Conservation (phyloP, 1,284 basidiomycete species). For the Cutaneotrichosporon dermatis region DNA sequence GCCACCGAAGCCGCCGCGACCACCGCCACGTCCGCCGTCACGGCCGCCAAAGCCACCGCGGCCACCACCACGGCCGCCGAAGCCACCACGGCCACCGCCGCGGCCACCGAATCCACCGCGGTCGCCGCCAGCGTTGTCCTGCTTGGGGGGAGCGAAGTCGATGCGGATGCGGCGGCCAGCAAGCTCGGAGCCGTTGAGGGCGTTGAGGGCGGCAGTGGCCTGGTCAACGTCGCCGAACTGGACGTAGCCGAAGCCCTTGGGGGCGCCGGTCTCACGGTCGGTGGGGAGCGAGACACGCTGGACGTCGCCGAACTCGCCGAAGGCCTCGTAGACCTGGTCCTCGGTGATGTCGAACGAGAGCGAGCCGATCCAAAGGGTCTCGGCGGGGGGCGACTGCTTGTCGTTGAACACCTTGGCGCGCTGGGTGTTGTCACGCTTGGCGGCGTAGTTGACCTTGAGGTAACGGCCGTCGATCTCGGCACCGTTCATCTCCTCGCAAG, state of each 20-base stretch:
- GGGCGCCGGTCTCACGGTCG: slow-evolving; percentile 81
- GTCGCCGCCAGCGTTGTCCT: slow-evolving; percentile 49
- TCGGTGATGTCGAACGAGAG: slow-evolving; percentile 76
- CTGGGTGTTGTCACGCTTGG: slow-evolving; percentile 59
- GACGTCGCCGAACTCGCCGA: slow-evolving; percentile 83
- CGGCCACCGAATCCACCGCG: slow-evolving; percentile 45
- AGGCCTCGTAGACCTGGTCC: slow-evolving; percentile 85
- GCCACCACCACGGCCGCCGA: slow-evolving; percentile 52
- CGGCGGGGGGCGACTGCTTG: slow-evolving; percentile 63
- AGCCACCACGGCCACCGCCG: slow-evolving; percentile 47
- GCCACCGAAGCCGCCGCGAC: slow-evolving; percentile 20
- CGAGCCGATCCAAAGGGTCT: slow-evolving; percentile 86
- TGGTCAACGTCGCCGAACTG: slow-evolving; percentile 78
- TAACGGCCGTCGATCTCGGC: slow-evolving; percentile 88
- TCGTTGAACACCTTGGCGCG: slow-evolving; percentile 76
- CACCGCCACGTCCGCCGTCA: slow-evolving; percentile 47
- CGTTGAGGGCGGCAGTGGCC: slow-evolving; percentile 75
- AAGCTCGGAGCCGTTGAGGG: slow-evolving; percentile 67
- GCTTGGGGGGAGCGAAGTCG: slow-evolving; percentile 85
- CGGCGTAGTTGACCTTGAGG: slow-evolving; percentile 78
- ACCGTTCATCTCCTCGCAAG: slow-evolving; percentile 62
- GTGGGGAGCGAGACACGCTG: slow-evolving; percentile 88
- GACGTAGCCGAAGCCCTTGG: slow-evolving; percentile 97
- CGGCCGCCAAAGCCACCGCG: slow-evolving; percentile 26
- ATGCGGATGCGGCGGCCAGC: slow-evolving; percentile 77